Evolutionary conservation across 1,139 yeast genomes (phyloP), one percentile per base, ranked within the genome.

Genomic region (Kodamaea plutei): DNA sequence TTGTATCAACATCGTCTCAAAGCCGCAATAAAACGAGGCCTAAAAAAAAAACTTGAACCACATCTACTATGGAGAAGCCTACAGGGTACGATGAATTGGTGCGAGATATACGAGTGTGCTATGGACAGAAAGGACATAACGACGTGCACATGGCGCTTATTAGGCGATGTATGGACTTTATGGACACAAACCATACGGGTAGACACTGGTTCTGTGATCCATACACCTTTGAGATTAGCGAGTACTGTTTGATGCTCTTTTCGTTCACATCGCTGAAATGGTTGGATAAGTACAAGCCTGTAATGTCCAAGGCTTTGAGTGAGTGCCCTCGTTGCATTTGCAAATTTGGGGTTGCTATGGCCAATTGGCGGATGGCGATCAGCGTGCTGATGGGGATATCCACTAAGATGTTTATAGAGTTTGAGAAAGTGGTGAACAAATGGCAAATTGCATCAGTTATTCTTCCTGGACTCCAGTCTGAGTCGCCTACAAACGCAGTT

Each of bases 191-290:
- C 25, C 38, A 44, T 28, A 32, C 40, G 3, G 45, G 45, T 4
- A 34, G 41, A 14, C 87, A 81, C 43, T 56, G 78, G 51, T 79
- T 76, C 48, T 80, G 88, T 53, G 73, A 77, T 48, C 58, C 59
- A 8, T 50, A 53, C 22, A 58, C 73, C 45, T 61, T 56, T 30
- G 70, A 73, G 5, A 61, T 76, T 15, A 61, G 79, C 8, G 60
- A 69, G 15, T 79, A 79, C 48, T 55, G 70, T 6, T 51, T 81
- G 34, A 72, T 81, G 12, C 58, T 79, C 34, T 79, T 79, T 47
- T 76, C 84, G 7, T 76, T 79, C 43, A 70, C 71, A 16, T 68
- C 65, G 23, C 65, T 64, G 30, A 61, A 61, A 8, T 63, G 70
- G 16, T 54, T 70, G 9, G 49, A 48, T 15, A 63, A 69, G 60